phyloP scores from a whole-genome alignment of 108 stramenopile genomes.

The Nitzschia sp. region DNA sequence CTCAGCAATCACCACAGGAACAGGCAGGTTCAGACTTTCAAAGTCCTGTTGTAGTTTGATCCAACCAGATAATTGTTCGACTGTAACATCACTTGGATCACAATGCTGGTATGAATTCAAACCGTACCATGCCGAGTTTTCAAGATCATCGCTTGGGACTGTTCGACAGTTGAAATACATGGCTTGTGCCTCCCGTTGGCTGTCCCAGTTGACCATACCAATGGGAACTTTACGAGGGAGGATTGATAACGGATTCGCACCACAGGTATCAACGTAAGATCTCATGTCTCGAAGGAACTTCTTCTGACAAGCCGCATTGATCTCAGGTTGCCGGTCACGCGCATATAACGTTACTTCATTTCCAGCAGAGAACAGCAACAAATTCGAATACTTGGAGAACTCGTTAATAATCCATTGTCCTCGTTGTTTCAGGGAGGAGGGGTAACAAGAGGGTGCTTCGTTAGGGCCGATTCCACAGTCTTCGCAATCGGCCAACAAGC shows the following conservation, averaged over 20 bases:
- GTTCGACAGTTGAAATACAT: constrained; percentile 42
- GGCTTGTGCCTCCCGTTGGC: constrained; percentile 3
- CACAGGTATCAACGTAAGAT: constrained; percentile 25
- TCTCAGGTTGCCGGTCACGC: constrained; percentile 12
- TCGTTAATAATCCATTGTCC: constrained; percentile 40
- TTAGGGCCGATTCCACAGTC: constrained; percentile 36
- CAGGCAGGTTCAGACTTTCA: constrained; percentile 8
- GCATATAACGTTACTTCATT: constrained; percentile 47
- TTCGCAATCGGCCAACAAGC: constrained; percentile 31
- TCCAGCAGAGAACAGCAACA: constrained; percentile 43
- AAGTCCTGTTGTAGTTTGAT: constrained; percentile 7
- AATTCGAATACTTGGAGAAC: constrained; percentile 47
- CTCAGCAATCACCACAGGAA: constrained; percentile 46
- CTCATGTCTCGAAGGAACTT: constrained; percentile 54
- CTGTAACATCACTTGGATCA: constrained; percentile 11
- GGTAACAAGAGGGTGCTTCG: constrained; percentile 45
- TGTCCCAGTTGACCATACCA: constrained; percentile 38
- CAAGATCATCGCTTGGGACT: constrained; percentile 33
- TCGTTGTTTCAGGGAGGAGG: constrained; percentile 32
- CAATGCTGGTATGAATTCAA: constrained; percentile 45
- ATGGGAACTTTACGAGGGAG: constrained; percentile 37
- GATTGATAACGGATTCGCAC: background rate
- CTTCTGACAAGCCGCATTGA: constrained; percentile 46
- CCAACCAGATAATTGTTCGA: constrained; percentile 26
- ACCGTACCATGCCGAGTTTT: constrained; percentile 50